Percentiles rank a stretch among this genome's conserved stretches.
Conservation (phyloP, 257 asterid species). For the Nemophila menziesii region DNA sequence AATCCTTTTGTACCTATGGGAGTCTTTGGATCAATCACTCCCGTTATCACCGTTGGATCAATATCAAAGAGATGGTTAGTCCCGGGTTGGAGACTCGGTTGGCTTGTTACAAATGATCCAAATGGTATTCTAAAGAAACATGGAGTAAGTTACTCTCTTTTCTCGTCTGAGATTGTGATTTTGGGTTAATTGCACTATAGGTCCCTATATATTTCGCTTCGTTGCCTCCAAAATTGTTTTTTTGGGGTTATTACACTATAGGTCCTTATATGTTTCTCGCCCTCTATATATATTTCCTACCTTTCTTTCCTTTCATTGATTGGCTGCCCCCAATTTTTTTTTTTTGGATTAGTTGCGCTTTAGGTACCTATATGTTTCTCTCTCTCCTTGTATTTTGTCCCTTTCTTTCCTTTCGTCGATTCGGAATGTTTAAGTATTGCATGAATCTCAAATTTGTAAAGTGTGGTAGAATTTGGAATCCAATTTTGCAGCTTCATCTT, state of each 20-base stretch:
- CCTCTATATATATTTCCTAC: not conserved
- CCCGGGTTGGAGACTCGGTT: conserved; percentile 94
- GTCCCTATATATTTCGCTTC: too few species aligned
- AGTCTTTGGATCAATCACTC: conserved; percentile 58
- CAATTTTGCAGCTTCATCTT: too few species aligned
- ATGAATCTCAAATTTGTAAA: not conserved
- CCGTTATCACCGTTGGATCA: conserved; percentile 63
- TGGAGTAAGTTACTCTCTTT: conserved; percentile 44
- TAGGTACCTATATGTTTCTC: too few species aligned
- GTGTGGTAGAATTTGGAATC: too few species aligned
- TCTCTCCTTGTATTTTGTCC: not conserved
- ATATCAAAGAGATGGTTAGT: conserved; percentile 79
- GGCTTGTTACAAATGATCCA: conserved; percentile 66
- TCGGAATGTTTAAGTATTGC: not conserved
- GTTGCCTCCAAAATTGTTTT: too few species aligned
- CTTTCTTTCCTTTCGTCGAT: not conserved
- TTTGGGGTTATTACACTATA: too few species aligned
- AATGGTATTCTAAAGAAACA: conserved; percentile 44
- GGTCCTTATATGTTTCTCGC: too few species aligned
- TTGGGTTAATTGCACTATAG: too few species aligned
- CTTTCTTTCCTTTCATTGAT: not conserved
- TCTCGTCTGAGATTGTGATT: too few species aligned
- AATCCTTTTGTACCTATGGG: conserved; percentile 83
- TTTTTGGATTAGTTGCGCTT: too few species aligned
- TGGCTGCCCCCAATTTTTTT: too few species aligned